A percentile compares a stretch with the other conserved stretches of the same genome.
These are phyloP conservation scores for Chytriomyces sp. DNA, from an alignment of 192 early-diverging fungal genomes.

Conservation along the genomic window DNA sequence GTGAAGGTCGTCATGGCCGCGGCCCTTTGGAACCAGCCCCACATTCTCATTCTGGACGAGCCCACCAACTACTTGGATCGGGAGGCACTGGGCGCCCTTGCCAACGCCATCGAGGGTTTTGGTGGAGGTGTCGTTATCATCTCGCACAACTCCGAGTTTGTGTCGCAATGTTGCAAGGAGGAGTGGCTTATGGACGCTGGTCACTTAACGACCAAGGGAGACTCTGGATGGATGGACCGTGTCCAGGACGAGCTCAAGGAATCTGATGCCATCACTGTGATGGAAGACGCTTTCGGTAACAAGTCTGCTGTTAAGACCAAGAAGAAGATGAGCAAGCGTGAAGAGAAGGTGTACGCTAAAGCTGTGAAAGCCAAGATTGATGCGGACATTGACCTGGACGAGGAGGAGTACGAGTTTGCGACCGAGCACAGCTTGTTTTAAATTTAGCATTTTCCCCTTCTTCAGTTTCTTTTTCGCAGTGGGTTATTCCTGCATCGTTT, in stretches of 20 bases:
- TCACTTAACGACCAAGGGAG: slow-evolving; percentile 49
- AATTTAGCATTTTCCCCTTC: slow-evolving; percentile 1
- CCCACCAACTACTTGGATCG: slow-evolving; percentile 77
- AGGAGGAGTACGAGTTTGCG: slow-evolving; percentile 43
- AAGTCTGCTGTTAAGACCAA: slow-evolving; percentile 70
- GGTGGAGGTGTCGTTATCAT: slow-evolving; percentile 83
- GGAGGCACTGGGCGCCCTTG: slow-evolving; percentile 75
- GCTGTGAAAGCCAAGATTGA: slow-evolving; percentile 53
- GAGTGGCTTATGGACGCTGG: slow-evolving; percentile 75
- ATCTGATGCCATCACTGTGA: slow-evolving; percentile 45
- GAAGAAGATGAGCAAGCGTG: slow-evolving; percentile 57
- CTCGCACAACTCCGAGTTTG: slow-evolving; percentile 84
- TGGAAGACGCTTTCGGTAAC: slow-evolving; percentile 76
- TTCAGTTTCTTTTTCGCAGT: neutral
- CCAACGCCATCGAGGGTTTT: slow-evolving; percentile 72
- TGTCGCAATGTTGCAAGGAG: slow-evolving; percentile 70
- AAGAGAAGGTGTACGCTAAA: slow-evolving; percentile 46
- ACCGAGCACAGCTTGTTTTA: slow-evolving; percentile 33
- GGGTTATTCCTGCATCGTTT: no score
- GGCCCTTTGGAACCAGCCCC: slow-evolving; percentile 84
- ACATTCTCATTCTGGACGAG: slow-evolving; percentile 82
- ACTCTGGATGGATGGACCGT: slow-evolving; percentile 34
- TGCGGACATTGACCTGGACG: slow-evolving; percentile 38
- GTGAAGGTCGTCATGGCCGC: slow-evolving; percentile 85
- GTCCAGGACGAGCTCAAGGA: slow-evolving; percentile 49